A percentile compares a stretch with the other conserved stretches of the same genome.
phyloP scores from a whole-genome alignment of 1,284 basidiomycete species.

The Lignosus rhinocerotis region DNA sequence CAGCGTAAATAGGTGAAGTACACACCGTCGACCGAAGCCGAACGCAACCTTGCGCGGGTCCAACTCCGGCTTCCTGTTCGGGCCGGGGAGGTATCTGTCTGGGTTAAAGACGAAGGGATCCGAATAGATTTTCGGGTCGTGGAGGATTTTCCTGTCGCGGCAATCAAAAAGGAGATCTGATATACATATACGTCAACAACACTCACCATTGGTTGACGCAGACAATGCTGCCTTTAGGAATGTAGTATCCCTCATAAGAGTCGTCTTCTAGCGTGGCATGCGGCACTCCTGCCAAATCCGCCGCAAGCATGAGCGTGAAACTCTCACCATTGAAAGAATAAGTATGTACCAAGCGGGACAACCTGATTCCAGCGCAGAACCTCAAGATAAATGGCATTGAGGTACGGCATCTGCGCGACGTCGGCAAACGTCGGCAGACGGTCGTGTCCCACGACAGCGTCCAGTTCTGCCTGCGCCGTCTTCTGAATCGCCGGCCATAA shows the following conservation, averaged over 20 bases:
- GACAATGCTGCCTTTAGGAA: conserved; percentile 32
- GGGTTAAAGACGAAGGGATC: conserved; percentile 34
- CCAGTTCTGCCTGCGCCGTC: conserved; percentile 34
- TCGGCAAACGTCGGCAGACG: conserved; percentile 33
- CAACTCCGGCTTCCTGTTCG: conserved; percentile 16
- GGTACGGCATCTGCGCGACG: conserved; percentile 30
- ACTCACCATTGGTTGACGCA: conserved; percentile 29
- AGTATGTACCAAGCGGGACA: conserved; percentile 26
- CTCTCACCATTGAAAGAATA: background rate
- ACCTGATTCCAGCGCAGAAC: conserved; percentile 32
- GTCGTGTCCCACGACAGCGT: conserved; percentile 30
- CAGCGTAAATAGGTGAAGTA: background rate
- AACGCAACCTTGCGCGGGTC: conserved; percentile 30
- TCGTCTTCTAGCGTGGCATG: conserved; percentile 31
- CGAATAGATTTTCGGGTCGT: conserved; percentile 30
- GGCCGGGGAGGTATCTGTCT: conserved; percentile 26
- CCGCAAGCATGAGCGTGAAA: background rate
- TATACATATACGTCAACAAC: background rate
- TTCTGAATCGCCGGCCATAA: conserved; percentile 32
- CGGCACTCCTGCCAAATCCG: conserved; percentile 19
- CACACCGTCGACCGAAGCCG: conserved; percentile 32
- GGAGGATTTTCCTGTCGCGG: conserved; percentile 28
- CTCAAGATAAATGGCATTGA: conserved; percentile 34
- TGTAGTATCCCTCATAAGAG: conserved; percentile 30
- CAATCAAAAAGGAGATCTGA: background rate